Percentiles rank a stretch among this genome's conserved stretches.
These are phyloP conservation scores for Dryas integrifolia DNA, from an alignment of 331 rosid species.

Conservation along the genomic window DNA sequence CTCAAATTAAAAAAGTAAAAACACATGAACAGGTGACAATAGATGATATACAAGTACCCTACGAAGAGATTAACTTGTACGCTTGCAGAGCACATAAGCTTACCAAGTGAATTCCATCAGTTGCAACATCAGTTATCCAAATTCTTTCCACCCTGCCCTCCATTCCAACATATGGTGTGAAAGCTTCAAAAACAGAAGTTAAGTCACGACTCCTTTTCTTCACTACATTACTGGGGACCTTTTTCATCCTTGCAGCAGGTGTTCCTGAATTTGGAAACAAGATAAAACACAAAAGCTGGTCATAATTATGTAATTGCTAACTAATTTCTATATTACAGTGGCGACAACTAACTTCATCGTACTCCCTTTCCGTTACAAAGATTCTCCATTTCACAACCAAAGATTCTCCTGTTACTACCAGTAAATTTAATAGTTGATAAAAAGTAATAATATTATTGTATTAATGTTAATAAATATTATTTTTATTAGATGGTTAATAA, in stretches of 20 bases:
- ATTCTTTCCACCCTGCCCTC: conserved; percentile 87
- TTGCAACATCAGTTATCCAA: conserved; percentile 90
- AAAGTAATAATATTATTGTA: too few species aligned
- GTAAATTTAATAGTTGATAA: too few species aligned
- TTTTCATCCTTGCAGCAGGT: conserved; percentile 97
- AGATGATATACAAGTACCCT: not conserved
- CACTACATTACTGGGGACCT: conserved; percentile 82
- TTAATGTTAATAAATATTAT: too few species aligned
- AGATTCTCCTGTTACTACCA: not conserved
- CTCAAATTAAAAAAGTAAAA: not conserved
- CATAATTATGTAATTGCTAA: not conserved
- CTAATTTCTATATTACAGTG: not conserved
- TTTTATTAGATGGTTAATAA: too few species aligned
- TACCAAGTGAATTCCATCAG: conserved; percentile 90
- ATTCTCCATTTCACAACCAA: not conserved
- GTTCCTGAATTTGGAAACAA: conserved; percentile 54
- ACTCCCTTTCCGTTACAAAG: not conserved
- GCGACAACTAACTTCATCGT: not conserved
- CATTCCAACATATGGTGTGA: conserved; percentile 83
- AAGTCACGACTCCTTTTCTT: conserved; percentile 94
- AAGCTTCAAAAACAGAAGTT: conserved; percentile 83
- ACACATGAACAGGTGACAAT: not conserved
- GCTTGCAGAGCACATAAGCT: conserved; percentile 21
- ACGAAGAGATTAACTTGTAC: conserved; percentile 8
- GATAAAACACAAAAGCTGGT: not conserved